Base-by-base conservation (phyloP, 352 stramenopile species). In the Peronosclerospora sorghi region DNA sequence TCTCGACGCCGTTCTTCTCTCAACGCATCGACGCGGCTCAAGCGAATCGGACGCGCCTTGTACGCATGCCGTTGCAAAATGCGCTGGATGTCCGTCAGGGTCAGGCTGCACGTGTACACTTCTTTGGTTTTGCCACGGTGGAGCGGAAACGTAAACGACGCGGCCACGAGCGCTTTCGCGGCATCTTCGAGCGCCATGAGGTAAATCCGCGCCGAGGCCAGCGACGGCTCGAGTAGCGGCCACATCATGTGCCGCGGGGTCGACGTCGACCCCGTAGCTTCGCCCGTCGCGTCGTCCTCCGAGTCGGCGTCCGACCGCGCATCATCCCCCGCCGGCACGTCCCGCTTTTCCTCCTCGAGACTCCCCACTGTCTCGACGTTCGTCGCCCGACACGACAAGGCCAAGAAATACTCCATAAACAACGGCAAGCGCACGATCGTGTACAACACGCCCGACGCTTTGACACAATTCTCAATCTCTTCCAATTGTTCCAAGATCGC, bases 391-490 rank as follows among this genome's bases (percentile, higher is more conserved):
- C 51, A 19, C 15, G 59, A 70, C 0, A 88, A 52, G 1, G 73
- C 59, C 24, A 83, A 29, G 26, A 89, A 86, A 46, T 86, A 89
- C 56, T 89, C 77, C 60, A 86, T 84, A 20, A 89, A 83, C 23
- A 89, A 27, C 24, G 77, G 77, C 13, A 89, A 48, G 0, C 77
- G 68, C 34, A 86, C 35, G 41, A 86, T 80, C 34, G 56, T 62
- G 34, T 72, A 82, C 28, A 72, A 49, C 35, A 86, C 58, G 0
- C 67, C 71, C 15, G 72, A 79, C 5, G 40, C 59, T 45, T 83
- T 78, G 14, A 89, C 47, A 19, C 65, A 70, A 35, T 54, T 54
- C 32, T 89, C 77, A 43, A 86, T 75, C 34, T 77, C 69, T 30
- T 66, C 61, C 35, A 86, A 56, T 42, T 76, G 60, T 23, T 83